A percentile compares a stretch with the other conserved stretches of the same genome.
Evolutionary conservation across 345 rosid genomes (phyloP).

Genomic region (Arabidopsis suecica): DNA sequence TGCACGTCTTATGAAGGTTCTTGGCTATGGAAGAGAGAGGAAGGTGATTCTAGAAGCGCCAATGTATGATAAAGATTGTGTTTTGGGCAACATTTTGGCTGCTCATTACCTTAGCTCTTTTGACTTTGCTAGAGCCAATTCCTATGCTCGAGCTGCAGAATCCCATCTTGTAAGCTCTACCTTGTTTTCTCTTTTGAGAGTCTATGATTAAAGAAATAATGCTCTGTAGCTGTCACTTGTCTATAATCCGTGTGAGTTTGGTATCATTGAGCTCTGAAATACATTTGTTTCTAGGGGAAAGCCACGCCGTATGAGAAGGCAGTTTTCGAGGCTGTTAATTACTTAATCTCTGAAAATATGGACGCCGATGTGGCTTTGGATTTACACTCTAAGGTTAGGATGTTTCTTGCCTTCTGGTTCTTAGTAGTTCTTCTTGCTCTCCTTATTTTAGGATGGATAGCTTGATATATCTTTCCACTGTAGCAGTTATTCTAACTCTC

Average conservation of each 20-base stretch:
- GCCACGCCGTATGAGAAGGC: conserved; percentile 75
- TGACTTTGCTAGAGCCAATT: conserved; percentile 50
- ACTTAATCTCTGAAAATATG: conserved; percentile 61
- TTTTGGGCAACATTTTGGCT: conserved; percentile 76
- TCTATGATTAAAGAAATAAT: background rate
- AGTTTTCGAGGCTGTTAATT: conserved; percentile 60
- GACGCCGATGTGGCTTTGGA: conserved; percentile 69
- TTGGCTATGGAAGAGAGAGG: conserved; percentile 68
- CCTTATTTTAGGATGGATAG: background rate
- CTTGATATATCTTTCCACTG: background rate
- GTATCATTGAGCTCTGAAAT: background rate
- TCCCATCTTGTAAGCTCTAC: conserved; percentile 55
- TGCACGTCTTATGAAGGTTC: conserved; percentile 52
- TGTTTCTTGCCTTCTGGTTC: conserved; percentile 7
- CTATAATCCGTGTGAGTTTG: background rate
- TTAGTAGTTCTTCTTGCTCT: background rate
- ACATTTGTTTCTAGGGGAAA: conserved; percentile 6
- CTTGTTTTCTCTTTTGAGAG: background rate
- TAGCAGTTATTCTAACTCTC: background rate
- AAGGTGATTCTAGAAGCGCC: conserved; percentile 70
- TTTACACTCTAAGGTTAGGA: conserved; percentile 62
- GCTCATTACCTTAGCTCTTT: conserved; percentile 63
- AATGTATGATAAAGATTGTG: conserved; percentile 63
- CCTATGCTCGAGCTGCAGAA: conserved; percentile 59
- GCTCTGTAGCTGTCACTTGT: background rate